These are phyloP conservation scores for Aspergillaceae sp. DNA, from an alignment of 2,329 filamentous ascomycete genomes.

Conservation along the genomic window DNA sequence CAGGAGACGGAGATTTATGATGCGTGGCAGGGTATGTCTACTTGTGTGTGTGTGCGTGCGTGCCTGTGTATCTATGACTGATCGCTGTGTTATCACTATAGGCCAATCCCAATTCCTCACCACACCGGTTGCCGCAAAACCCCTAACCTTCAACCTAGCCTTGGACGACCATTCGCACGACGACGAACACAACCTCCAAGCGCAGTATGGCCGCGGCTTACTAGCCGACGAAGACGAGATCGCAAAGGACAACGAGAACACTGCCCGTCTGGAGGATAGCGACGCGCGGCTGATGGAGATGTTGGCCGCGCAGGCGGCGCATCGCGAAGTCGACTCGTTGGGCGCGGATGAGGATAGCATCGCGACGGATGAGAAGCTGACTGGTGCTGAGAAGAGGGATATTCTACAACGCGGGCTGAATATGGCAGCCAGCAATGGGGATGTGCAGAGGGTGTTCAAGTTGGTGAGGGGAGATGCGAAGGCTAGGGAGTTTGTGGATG, in stretches of 20 bases:
- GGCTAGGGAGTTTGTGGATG: slow-evolving; percentile 66
- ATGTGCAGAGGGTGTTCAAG: slow-evolving; percentile 68
- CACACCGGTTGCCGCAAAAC: slow-evolving; percentile 73
- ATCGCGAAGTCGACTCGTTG: slow-evolving; percentile 59
- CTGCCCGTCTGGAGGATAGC: slow-evolving; percentile 58
- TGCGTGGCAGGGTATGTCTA: slow-evolving; percentile 76
- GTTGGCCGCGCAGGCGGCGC: slow-evolving; percentile 86
- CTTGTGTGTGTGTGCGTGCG: neutral
- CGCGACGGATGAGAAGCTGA: slow-evolving; percentile 62
- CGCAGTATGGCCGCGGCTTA: slow-evolving; percentile 24
- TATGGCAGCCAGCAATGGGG: slow-evolving; percentile 94
- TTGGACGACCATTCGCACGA: slow-evolving; percentile 71
- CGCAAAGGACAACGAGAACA: slow-evolving; percentile 33
- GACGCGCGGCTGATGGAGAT: slow-evolving; percentile 89
- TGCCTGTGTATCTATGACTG: neutral
- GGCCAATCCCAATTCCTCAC: slow-evolving; percentile 94
- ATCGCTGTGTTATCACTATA: slow-evolving; percentile 30
- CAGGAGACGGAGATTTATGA: slow-evolving; percentile 97
- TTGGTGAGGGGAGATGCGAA: slow-evolving; percentile 57
- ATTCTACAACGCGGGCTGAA: slow-evolving; percentile 80
- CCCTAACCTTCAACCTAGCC: slow-evolving; percentile 75
- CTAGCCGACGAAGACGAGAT: slow-evolving; percentile 7
- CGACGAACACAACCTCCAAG: slow-evolving; percentile 40
- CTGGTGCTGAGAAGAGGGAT: slow-evolving; percentile 67
- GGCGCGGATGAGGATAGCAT: slow-evolving; percentile 75